Base-by-base conservation (phyloP, 73 alveolate genomes). In the Tetrahymena borealis region DNA sequence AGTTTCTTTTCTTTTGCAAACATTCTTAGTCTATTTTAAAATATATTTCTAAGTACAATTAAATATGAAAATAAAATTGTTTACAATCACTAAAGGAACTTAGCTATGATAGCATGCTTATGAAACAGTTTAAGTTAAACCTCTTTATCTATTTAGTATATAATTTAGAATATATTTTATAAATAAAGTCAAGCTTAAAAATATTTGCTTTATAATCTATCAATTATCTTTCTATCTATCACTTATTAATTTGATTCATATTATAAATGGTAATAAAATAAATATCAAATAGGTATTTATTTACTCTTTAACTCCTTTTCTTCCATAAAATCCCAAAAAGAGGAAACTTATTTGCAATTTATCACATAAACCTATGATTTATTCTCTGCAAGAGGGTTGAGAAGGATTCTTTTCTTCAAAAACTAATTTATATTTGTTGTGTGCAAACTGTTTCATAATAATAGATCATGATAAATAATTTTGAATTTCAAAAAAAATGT, bases 271-370 rank as follows among this genome's bases (percentile, higher is more conserved):
- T n/a, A n/a, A n/a, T n/a, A n/a, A n/a, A 20, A 41, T 18, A 41
- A 18, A 11, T 7, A 60, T 60, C 3, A 60, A 60, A 60, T 5
- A 24, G 31, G 40, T 12, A 13, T 40, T 93, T 38, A 90, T 38
- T 31, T 90, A 91, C 90, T 85, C 40, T 93, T 93, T 93, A 32
- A 79, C 78, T 40, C 95, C 95, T 90, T 93, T 93, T 40, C 95
- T 93, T 2, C 93, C 93, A 79, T 79, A 32, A 35, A 93, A 93
- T 36, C 95, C 95, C 8, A 93, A 90, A 39, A 93, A 41, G 32
- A 93, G 32, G 32, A 60, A 79, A 35, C 93, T 78, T 12, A 79
- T 92, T 60, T 93, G 90, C 32, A 39, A 39, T 31, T 93, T 33
- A 33, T 43, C 93, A 28, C 93, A 91, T 10, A 93, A 39, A 13